A percentile compares a stretch with the other conserved stretches of the same genome.
Conservation (phyloP, 169 alveolate species). For the Eimeria praecox region DNA sequence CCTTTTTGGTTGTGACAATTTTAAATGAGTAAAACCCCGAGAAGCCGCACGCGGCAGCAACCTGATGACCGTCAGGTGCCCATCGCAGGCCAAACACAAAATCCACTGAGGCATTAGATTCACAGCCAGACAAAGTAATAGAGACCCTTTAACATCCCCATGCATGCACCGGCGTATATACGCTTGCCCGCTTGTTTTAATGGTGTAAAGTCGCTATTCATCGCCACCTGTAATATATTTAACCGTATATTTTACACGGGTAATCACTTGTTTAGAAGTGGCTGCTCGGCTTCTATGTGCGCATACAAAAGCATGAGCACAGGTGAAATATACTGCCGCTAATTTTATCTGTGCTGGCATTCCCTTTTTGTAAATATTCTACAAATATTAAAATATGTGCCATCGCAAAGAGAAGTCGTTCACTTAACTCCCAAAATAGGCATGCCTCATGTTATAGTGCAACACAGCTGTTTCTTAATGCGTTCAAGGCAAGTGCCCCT, state of each 20-base stretch:
- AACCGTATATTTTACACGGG: not conserved
- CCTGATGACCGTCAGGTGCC: not conserved
- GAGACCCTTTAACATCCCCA: too few species aligned
- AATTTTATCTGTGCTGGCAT: not conserved
- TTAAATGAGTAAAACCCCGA: not conserved
- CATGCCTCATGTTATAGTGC: not conserved
- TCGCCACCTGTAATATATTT: not conserved
- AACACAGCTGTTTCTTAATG: not conserved
- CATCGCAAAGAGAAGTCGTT: not conserved
- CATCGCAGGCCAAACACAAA: slow-evolving; percentile 5
- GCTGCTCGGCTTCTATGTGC: not conserved
- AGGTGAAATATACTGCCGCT: not conserved
- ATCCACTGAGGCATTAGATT: not conserved
- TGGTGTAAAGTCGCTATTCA: not conserved
- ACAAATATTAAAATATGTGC: not conserved
- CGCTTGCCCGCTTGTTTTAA: not conserved
- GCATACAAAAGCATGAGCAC: not conserved
- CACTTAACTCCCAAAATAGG: too few species aligned
- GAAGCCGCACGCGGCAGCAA: slow-evolving; percentile 28
- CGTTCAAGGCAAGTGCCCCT: not conserved
- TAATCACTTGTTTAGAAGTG: not conserved
- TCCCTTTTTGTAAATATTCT: too few species aligned
- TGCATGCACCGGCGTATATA: too few species aligned
- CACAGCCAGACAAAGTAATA: not conserved
- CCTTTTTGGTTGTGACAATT: not conserved